A percentile compares a stretch with the other conserved stretches of the same genome.
phyloP scores from a whole-genome alignment of 495 filamentous ascomycete species.

The Peziza echinospora region DNA sequence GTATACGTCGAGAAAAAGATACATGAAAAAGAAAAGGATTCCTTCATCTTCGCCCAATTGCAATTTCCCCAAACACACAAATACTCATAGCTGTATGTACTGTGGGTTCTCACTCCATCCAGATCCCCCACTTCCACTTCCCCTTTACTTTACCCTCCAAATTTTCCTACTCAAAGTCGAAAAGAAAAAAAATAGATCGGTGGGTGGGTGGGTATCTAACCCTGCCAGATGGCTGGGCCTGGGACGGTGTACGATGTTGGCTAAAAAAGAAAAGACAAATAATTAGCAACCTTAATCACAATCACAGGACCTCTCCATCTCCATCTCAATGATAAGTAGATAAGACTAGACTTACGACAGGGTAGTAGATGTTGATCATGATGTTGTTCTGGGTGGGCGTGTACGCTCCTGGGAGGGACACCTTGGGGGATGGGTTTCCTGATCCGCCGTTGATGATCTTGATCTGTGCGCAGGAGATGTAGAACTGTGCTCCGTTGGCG shows the following conservation, averaged over 20 bases:
- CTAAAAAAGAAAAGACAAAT: not conserved
- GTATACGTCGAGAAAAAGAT: too few relatives aligned
- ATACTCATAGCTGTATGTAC: too few relatives aligned
- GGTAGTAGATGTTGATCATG: not conserved
- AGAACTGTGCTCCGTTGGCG: slow-evolving; percentile 7
- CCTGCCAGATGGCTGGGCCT: not conserved
- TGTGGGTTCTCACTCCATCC: too few relatives aligned
- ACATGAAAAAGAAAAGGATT: too few relatives aligned
- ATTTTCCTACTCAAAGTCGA: too few relatives aligned
- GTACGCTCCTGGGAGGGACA: not conserved
- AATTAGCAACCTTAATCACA: not conserved
- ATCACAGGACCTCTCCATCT: not conserved
- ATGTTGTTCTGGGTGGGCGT: not conserved
- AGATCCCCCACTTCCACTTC: too few relatives aligned
- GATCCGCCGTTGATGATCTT: slow-evolving; percentile 5
- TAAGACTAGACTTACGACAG: not conserved
- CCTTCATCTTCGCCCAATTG: too few relatives aligned
- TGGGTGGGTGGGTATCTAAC: too few relatives aligned
- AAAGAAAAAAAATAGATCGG: too few relatives aligned
- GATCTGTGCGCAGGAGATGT: slow-evolving; percentile 15
- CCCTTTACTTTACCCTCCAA: too few relatives aligned
- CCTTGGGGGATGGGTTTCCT: not conserved
- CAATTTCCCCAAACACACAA: too few relatives aligned
- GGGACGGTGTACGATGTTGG: not conserved
- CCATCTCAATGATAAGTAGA: too few relatives aligned